Base-by-base conservation (phyloP, 306 rosid genomes). In the Phaseolus lunatus region DNA sequence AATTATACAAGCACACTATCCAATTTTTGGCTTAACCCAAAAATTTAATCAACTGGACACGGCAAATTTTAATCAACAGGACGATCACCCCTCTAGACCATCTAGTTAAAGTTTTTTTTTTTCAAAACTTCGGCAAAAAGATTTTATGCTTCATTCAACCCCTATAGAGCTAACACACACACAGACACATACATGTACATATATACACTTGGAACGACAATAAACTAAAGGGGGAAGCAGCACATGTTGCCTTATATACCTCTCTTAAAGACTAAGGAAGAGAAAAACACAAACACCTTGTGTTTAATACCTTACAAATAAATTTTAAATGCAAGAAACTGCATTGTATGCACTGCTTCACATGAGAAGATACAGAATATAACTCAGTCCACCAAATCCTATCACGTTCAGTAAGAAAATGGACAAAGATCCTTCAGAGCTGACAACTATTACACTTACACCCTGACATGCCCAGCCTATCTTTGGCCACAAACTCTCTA, bases 261-360 rank as follows among this genome's bases (percentile, higher is more conserved):
- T 73, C 18, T 15, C 22, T 24, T 24, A 73, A 56, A 22, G 9
- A 43, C 22, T 19, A 12, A 67, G 33, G 48, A 49, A 63, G 26
- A 49, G 39, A 26, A 63, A 24, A 63, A 53, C 41, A 18, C 26
- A 5, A 37, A 53, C 20, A 66, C 8, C 26, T 37, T 52, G 20
- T 23, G 4, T 64, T 18, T 0, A 3, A 52, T 41, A 29, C 22
- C 12, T 39, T 53, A 19, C 22, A 56, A 54, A 23, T 10, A 50
- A 37, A 39, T 77, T 44, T 3, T 24, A 77, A 7, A 56, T 54
- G 48, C 49, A 78, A 43, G 69, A 14, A 78, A 27, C 18, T 78
- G 20, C 44, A 49, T 10, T 37, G 66, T 37, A 2, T 48, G 53
- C 31, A 59, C 43, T 59, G 24, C 26, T 43, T 29, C 26, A 68